Evolutionary conservation across 2,329 filamentous ascomycete genomes (phyloP).

Genomic region (Teratosphaeria zuluensis): DNA sequence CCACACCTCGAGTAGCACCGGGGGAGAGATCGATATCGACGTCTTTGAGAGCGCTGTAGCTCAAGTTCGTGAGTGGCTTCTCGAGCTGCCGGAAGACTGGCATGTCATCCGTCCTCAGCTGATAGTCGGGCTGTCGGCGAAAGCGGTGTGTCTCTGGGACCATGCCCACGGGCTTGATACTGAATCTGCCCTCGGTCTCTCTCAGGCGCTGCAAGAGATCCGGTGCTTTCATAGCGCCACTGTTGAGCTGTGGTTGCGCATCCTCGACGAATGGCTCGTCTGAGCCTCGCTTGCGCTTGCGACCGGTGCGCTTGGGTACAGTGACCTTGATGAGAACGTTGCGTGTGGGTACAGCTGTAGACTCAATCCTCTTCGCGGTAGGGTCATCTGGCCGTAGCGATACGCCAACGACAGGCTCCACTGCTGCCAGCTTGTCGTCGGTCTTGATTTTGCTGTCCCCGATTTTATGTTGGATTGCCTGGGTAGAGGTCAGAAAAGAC

Average conservation of each 20-base stretch:
- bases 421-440: conserved; percentile 11
- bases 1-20: conserved; percentile 60
- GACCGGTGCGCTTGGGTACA: conserved; percentile 75
- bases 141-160: conserved; percentile 80
- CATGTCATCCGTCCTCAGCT: conserved; percentile 32
- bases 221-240: conserved; percentile 14
- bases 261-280: conserved; percentile 40
- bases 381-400: conserved; percentile 72
- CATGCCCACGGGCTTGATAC: conserved; percentile 34
- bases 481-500: neutral
- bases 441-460: conserved; percentile 19
- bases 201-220: conserved; percentile 22
- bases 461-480: conserved; percentile 24
- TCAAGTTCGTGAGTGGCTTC: conserved; percentile 57
- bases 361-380: conserved; percentile 67
- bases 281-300: conserved; percentile 74
- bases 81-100: conserved; percentile 62
- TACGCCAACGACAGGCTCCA: conserved; percentile 49
- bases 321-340: conserved; percentile 81
- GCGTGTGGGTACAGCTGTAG: conserved; percentile 64
- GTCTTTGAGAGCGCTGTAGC: conserved; percentile 49
- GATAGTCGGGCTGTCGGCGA: conserved; percentile 76
- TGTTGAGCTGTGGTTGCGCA: conserved; percentile 1
- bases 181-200: conserved; percentile 19
- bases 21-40: conserved; percentile 59